A percentile compares a stretch with the other conserved stretches of the same genome.
phyloP scores from a whole-genome alignment of 768 basidiomycete species.

The Suillus placidus region DNA sequence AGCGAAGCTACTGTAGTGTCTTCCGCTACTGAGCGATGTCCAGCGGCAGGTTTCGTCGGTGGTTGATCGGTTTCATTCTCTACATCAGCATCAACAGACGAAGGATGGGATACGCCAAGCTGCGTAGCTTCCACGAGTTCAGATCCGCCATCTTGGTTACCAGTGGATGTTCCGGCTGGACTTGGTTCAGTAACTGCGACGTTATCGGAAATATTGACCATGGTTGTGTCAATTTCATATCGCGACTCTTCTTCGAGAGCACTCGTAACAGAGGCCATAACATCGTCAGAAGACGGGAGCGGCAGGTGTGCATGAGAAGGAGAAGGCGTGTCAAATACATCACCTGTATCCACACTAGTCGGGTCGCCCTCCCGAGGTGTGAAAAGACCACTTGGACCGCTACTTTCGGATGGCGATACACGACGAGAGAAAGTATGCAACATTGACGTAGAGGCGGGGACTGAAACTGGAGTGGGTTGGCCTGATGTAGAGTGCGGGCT shows the following conservation, averaged over 20 bases:
- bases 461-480: slow-evolving; percentile 16
- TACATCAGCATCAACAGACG: background rate
- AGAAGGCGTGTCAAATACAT: slow-evolving; percentile 1
- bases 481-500: slow-evolving; percentile 16
- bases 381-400: slow-evolving; percentile 38
- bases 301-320: background rate
- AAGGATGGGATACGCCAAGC: background rate
- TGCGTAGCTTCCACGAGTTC: background rate
- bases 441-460: slow-evolving; percentile 23
- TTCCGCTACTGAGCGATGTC: background rate
- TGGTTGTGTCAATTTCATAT: background rate
- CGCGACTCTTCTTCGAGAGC: slow-evolving; percentile 3
- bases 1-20: background rate
- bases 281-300: background rate
- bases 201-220: background rate
- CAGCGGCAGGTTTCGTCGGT: background rate
- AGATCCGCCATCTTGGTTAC: background rate
- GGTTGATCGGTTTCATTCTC: background rate
- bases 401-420: slow-evolving; percentile 8
- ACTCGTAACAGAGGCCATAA: slow-evolving; percentile 4
- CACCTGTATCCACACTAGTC: slow-evolving; percentile 1
- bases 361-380: slow-evolving; percentile 32
- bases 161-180: background rate
- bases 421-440: slow-evolving; percentile 24
- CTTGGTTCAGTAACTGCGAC: background rate